Evolutionary conservation across 805 yeast genomes (phyloP).

Genomic region (Lipomyces spencermartinsiae): DNA sequence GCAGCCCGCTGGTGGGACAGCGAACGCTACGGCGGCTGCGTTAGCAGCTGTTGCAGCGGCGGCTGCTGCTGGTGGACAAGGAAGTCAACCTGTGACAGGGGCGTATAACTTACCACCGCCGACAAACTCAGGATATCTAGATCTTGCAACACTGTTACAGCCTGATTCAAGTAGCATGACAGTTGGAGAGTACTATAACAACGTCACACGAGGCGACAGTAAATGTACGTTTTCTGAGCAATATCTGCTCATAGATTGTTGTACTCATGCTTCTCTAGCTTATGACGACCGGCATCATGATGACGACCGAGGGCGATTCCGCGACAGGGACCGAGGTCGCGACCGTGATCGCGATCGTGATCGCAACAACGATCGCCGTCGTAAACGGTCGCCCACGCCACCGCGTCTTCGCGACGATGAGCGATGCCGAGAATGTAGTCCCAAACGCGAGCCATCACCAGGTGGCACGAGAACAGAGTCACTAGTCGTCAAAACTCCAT

Average conservation of each 20-base stretch:
- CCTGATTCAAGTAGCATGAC: constrained; percentile 27
- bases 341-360: constrained; percentile 25
- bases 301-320: constrained; percentile 16
- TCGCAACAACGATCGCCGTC: constrained; percentile 14
- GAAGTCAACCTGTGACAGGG: constrained; percentile 4
- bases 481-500: constrained; percentile 33
- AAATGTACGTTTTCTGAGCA: constrained; percentile 3
- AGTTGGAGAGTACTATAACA: constrained; percentile 23
- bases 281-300: constrained; percentile 12
- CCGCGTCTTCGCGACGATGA: constrained; percentile 31
- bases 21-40: constrained; percentile 30
- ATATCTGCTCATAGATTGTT: not conserved
- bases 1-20: constrained; percentile 11
- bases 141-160: constrained; percentile 8
- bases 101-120: constrained; percentile 18
- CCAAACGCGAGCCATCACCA: constrained; percentile 32
- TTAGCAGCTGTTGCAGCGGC: constrained; percentile 36
- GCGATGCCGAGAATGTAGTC: constrained; percentile 30
- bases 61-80: constrained; percentile 17
- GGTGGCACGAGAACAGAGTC: constrained; percentile 35
- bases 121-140: constrained; percentile 26
- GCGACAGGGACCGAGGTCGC: constrained; percentile 19
- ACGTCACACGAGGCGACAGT: not conserved
- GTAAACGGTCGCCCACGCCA: constrained; percentile 29
- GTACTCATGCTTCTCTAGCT: not conserved